These are phyloP conservation scores for Serendipita vermifera DNA, from an alignment of 768 basidiomycete species.

Conservation along the genomic window DNA sequence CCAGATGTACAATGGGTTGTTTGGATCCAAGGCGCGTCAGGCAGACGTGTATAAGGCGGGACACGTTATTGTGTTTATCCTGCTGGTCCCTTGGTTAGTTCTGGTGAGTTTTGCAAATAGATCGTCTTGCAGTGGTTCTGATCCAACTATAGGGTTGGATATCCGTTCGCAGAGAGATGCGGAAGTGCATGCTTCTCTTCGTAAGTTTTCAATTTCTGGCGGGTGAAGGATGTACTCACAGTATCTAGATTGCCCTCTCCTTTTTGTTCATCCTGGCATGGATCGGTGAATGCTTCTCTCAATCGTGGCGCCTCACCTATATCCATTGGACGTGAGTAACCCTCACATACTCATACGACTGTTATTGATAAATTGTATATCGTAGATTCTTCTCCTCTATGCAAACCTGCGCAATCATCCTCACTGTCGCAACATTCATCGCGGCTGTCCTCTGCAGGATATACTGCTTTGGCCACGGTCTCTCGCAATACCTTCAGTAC, in stretches of 20 bases:
- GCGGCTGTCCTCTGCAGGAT: slow-evolving; percentile 50
- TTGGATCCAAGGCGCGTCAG: slow-evolving; percentile 39
- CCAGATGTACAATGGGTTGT: slow-evolving; percentile 53
- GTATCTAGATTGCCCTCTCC: slow-evolving; percentile 51
- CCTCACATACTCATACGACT: too few species aligned
- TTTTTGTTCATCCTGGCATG: slow-evolving; percentile 54
- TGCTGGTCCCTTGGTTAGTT: slow-evolving; percentile 60
- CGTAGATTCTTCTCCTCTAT: slow-evolving; percentile 61
- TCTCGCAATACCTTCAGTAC: slow-evolving; percentile 35
- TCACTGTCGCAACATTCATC: slow-evolving; percentile 42
- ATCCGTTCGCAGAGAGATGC: slow-evolving; percentile 47
- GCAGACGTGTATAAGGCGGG: slow-evolving; percentile 40
- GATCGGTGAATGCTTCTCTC: slow-evolving; percentile 58
- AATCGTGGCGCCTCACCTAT: slow-evolving; percentile 1
- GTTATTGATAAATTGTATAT: too few species aligned
- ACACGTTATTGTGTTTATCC: slow-evolving; percentile 44
- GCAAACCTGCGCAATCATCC: slow-evolving; percentile 40
- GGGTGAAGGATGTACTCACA: slow-evolving; percentile 36
- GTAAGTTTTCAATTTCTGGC: not conserved
- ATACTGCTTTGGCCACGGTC: slow-evolving; percentile 64
- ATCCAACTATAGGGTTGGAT: slow-evolving; percentile 42
- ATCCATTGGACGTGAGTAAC: not conserved
- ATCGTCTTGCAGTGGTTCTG: not conserved
- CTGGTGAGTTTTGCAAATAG: slow-evolving; percentile 13
- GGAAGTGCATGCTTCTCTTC: slow-evolving; percentile 2